Evolutionary conservation across 495 filamentous ascomycete genomes (phyloP), one percentile per base, ranked within the genome.

Genomic region (Xylaria grammica): DNA sequence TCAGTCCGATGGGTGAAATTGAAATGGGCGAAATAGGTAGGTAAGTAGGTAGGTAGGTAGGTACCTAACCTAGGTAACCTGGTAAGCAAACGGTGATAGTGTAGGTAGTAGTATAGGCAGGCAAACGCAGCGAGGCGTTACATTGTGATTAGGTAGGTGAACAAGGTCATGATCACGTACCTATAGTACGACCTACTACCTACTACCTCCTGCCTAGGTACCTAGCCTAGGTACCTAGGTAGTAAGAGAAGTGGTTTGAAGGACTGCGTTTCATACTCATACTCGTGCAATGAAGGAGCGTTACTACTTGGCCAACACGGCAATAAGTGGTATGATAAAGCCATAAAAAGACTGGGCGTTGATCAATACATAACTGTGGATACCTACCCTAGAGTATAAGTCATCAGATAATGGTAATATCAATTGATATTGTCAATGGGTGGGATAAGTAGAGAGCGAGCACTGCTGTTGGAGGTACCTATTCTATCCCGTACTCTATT

Each of bases 21-120:
- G n/a, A n/a, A n/a, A n/a, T n/a, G n/a, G n/a, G n/a, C n/a, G n/a
- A n/a, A n/a, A n/a, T n/a, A n/a, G n/a, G n/a, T 42, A 27, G 27
- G 53, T 56, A 56, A 56, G 34, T 26, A 40, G 11, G 22, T 56
- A 22, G 32, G 53, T 36, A 36, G 34, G 34, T 11, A 6, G 34
- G n/a, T n/a, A n/a, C n/a, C n/a, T n/a, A n/a, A n/a, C n/a, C n/a
- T n/a, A n/a, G n/a, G n/a, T n/a, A n/a, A n/a, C n/a, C n/a, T n/a
- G n/a, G n/a, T n/a, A n/a, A n/a, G n/a, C n/a, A n/a, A n/a, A n/a
- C n/a, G n/a, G n/a, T n/a, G n/a, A n/a, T n/a, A n/a, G n/a, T n/a
- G n/a, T n/a, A n/a, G n/a, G n/a, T n/a, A n/a, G n/a, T n/a, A n/a
- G n/a, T n/a, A n/a, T n/a, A n/a, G n/a, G n/a, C n/a, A n/a, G n/a